Conservation (phyloP, 495 filamentous ascomycete species). For the Aspergillus coremiiformis region DNA sequence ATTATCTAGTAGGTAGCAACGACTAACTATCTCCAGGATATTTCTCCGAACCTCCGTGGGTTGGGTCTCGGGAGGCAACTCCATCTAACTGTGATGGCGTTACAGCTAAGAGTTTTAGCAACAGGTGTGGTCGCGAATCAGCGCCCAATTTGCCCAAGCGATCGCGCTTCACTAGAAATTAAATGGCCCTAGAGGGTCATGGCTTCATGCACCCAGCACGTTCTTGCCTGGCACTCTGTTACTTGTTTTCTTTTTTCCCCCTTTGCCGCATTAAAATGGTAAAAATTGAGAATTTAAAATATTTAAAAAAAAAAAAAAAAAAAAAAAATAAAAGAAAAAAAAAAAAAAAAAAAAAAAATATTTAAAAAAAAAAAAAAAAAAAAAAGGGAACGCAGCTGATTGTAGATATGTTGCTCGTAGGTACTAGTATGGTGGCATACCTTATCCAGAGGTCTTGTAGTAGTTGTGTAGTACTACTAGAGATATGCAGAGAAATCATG, state of each 20-base stretch:
- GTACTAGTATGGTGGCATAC: too few relatives aligned
- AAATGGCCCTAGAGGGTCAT: constrained; percentile 7
- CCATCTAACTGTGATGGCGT: constrained; percentile 3
- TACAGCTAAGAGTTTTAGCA: constrained; percentile 11
- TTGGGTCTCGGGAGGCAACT: constrained; percentile 1
- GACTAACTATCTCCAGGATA: constrained; percentile 1
- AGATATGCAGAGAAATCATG: too few relatives aligned
- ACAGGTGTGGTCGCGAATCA: constrained; percentile 11
- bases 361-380: neutral
- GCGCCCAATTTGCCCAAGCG: constrained; percentile 4
- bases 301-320: neutral
- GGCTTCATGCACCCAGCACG: constrained; percentile 13
- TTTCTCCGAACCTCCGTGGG: constrained; percentile 15
- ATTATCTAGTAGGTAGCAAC: neutral
- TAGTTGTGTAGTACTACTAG: too few relatives aligned
- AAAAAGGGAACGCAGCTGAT: neutral
- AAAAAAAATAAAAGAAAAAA: too few relatives aligned
- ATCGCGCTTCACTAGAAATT: constrained; percentile 6
- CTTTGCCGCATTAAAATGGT: neutral
- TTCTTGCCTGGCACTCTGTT: constrained; percentile 5
- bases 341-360: neutral
- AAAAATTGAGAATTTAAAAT: neutral
- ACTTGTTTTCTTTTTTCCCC: constrained; percentile 5
- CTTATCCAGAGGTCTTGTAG: too few relatives aligned
- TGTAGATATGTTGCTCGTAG: neutral